Evolutionary conservation across 768 basidiomycete genomes (phyloP).

Genomic region (Lactifluus piperatus): DNA sequence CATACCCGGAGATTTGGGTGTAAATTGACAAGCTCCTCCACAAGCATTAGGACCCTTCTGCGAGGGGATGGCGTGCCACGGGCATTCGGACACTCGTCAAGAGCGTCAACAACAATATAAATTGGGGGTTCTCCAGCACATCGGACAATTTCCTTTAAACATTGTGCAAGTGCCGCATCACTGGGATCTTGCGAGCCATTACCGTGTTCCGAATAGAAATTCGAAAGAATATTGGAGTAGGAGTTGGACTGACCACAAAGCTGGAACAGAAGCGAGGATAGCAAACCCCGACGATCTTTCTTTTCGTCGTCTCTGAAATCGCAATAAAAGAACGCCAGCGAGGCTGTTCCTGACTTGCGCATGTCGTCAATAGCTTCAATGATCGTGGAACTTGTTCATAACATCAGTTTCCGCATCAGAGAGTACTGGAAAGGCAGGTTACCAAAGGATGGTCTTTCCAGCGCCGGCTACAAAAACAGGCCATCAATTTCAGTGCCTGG

Average conservation of each 20-base stretch:
- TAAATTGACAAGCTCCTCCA: not conserved
- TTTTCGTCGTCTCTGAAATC: constrained; percentile 1
- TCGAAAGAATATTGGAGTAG: not conserved
- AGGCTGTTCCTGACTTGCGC: not conserved
- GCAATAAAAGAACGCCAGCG: not conserved
- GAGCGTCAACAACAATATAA: not conserved
- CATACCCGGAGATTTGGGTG: not conserved
- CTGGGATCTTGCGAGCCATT: not conserved
- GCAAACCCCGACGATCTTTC: not conserved
- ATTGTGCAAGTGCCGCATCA: not conserved
- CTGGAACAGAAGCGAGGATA: not conserved
- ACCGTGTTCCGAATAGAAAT: not conserved
- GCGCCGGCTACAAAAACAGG: not conserved
- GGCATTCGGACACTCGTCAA: not conserved
- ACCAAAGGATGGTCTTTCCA: constrained; percentile 1
- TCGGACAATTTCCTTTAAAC: not conserved
- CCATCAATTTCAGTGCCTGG: not conserved
- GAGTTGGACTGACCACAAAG: not conserved
- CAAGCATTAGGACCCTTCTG: not conserved
- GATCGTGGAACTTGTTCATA: not conserved
- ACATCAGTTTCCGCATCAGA: not conserved
- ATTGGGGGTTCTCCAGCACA: not conserved
- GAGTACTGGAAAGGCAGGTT: not conserved
- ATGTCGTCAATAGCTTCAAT: not conserved
- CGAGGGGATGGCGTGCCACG: not conserved